Evolutionary conservation across 2,329 filamentous ascomycete genomes (phyloP).

Genomic region (Pseudogymnoascus sp.): DNA sequence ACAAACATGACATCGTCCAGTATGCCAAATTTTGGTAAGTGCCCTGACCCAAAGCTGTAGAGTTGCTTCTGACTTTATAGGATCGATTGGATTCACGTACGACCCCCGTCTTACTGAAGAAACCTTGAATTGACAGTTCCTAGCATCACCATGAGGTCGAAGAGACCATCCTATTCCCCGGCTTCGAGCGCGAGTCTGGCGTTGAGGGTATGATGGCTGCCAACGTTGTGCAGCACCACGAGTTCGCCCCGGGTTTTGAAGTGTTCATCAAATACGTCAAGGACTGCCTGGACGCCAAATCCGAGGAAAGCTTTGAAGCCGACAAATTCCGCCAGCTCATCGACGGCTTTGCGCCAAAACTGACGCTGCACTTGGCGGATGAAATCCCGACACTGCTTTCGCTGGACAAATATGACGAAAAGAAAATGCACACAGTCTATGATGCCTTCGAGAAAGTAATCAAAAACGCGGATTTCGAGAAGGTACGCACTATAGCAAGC

Average conservation of each 20-base stretch:
- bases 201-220: conserved; percentile 34
- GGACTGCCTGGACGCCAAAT: conserved; percentile 23
- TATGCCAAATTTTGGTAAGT: not conserved
- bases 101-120: conserved; percentile 21
- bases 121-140: conserved; percentile 28
- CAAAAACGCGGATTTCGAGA: not conserved
- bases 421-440: conserved; percentile 12
- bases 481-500: not conserved
- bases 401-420: conserved; percentile 30
- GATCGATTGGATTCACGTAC: not conserved
- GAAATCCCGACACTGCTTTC: conserved; percentile 34
- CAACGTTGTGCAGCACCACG: conserved; percentile 37
- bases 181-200: conserved; percentile 31
- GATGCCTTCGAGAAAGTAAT: not conserved
- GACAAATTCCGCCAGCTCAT: conserved; percentile 27
- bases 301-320: conserved; percentile 28
- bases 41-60: not conserved
- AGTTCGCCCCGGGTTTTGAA: conserved; percentile 33
- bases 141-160: conserved; percentile 35
- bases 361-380: conserved; percentile 33
- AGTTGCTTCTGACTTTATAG: not conserved
- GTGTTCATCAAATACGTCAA: conserved; percentile 29
- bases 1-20: conserved; percentile 28
- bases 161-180: conserved; percentile 34
- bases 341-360: conserved; percentile 31